phyloP scores from a whole-genome alignment of 495 filamentous ascomycete genomes.

The Aspergillus steynii region DNA sequence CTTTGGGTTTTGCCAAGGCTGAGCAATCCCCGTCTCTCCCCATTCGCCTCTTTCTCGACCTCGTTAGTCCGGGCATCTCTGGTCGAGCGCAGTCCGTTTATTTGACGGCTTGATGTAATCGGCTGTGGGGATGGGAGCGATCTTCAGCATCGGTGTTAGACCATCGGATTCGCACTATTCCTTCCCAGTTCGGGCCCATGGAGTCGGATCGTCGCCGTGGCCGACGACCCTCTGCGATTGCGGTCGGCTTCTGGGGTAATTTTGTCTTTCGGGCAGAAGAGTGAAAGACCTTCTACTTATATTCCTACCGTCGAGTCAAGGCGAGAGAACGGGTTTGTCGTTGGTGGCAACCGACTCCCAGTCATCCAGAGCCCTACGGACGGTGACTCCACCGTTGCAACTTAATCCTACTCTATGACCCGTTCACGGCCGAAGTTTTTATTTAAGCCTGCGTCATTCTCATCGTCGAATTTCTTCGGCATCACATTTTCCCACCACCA shows the following conservation, averaged over 20 bases:
- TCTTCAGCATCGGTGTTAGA: not conserved
- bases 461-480: not conserved
- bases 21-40: conserved; percentile 8
- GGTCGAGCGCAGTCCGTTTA: not conserved
- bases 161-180: not conserved
- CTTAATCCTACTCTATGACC: not conserved
- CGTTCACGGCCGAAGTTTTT: no score
- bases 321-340: not conserved
- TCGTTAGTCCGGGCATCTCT: conserved; percentile 15
- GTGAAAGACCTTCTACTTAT: not conserved
- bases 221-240: no score
- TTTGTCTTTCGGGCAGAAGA: not conserved
- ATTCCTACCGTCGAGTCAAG: not conserved
- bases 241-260: no score
- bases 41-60: conserved; percentile 20
- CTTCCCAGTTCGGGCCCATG: not conserved
- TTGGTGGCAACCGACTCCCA: not conserved
- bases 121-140: not conserved
- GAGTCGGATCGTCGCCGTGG: not conserved
- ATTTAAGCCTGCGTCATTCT: not conserved
- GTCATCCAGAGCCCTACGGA: not conserved
- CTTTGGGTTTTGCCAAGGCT: conserved; percentile 10
- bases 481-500: not conserved
- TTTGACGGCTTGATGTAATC: not conserved
- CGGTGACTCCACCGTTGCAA: not conserved